Percentiles rank a stretch among this genome's conserved stretches.
phyloP scores from a whole-genome alignment of 441 rosid genomes.

The Mallotus repandus region DNA sequence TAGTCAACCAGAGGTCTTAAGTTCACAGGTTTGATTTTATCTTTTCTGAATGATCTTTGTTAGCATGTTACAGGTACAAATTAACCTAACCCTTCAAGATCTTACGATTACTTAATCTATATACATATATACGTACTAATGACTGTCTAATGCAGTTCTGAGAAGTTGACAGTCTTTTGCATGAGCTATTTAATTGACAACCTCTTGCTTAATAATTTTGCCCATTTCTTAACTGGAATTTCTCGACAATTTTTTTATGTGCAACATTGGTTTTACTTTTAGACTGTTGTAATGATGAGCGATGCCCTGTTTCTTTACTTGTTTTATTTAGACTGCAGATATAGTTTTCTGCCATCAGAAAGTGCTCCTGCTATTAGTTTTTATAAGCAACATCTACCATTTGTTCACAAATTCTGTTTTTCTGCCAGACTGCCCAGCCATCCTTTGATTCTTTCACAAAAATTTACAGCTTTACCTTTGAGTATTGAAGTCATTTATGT shows the following conservation, averaged over 20 bases:
- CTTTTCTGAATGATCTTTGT: conserved; percentile 10
- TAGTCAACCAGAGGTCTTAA: conserved; percentile 23
- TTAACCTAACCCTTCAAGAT: not conserved
- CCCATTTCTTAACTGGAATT: not conserved
- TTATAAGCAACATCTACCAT: too few species aligned
- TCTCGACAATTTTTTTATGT: not conserved
- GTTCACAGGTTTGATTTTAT: conserved; percentile 40
- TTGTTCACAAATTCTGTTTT: too few species aligned
- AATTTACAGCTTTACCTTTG: too few species aligned
- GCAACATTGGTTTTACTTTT: conserved; percentile 1
- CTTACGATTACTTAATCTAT: not conserved
- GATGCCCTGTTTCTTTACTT: too few species aligned
- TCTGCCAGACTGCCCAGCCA: too few species aligned
- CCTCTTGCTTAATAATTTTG: conserved; percentile 6
- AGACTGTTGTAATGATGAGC: not conserved
- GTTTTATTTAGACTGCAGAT: too few species aligned
- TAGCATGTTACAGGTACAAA: not conserved
- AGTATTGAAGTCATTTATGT: too few species aligned
- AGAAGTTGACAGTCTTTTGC: not conserved
- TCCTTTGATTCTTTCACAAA: too few species aligned
- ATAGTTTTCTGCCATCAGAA: too few species aligned
- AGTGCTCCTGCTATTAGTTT: too few species aligned
- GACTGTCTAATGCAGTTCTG: not conserved
- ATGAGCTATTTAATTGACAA: not conserved
- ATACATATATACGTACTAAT: not conserved